phyloP scores from a whole-genome alignment of 805 yeast species.

The Metschnikowia anglica region DNA sequence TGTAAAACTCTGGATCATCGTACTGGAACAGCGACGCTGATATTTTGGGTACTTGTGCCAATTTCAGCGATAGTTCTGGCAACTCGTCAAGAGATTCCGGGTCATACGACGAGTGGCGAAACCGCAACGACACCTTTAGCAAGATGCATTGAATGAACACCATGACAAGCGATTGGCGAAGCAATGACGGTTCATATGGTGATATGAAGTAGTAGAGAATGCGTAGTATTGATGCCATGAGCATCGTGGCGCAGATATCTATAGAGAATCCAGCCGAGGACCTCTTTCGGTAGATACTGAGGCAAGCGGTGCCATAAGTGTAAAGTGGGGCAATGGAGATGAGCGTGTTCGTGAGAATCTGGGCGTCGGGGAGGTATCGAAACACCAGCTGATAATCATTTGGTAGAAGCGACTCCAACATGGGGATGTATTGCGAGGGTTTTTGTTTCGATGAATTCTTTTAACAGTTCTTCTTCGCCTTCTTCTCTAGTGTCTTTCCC shows the following conservation, averaged over 20 bases:
- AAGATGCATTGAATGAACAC: slow-evolving; percentile 70
- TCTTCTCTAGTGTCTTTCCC: no score
- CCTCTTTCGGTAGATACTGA: slow-evolving; percentile 59
- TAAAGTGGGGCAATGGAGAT: slow-evolving; percentile 81
- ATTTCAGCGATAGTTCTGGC: slow-evolving; percentile 31
- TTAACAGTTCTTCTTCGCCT: background rate
- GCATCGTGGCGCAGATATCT: slow-evolving; percentile 93
- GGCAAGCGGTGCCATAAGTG: slow-evolving; percentile 82
- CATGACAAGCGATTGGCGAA: slow-evolving; percentile 84
- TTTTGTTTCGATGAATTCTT: no score
- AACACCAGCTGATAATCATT: slow-evolving; percentile 25
- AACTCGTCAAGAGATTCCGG: slow-evolving; percentile 32
- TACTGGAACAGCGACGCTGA: slow-evolving; percentile 11
- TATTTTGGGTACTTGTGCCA: slow-evolving; percentile 18
- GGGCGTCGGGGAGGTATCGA: slow-evolving; percentile 38
- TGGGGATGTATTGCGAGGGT: background rate
- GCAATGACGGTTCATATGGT: slow-evolving; percentile 77
- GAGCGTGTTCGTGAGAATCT: slow-evolving; percentile 58
- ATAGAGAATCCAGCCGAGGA: slow-evolving; percentile 80
- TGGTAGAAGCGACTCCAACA: slow-evolving; percentile 21
- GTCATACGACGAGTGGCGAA: slow-evolving; percentile 44
- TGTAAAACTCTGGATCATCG: slow-evolving; percentile 12
- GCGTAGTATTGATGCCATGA: slow-evolving; percentile 70
- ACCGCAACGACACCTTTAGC: slow-evolving; percentile 59
- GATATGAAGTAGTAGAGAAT: slow-evolving; percentile 74